These are phyloP conservation scores for Halophytophthora batemanensis DNA, from an alignment of 352 stramenopile species.

Conservation along the genomic window DNA sequence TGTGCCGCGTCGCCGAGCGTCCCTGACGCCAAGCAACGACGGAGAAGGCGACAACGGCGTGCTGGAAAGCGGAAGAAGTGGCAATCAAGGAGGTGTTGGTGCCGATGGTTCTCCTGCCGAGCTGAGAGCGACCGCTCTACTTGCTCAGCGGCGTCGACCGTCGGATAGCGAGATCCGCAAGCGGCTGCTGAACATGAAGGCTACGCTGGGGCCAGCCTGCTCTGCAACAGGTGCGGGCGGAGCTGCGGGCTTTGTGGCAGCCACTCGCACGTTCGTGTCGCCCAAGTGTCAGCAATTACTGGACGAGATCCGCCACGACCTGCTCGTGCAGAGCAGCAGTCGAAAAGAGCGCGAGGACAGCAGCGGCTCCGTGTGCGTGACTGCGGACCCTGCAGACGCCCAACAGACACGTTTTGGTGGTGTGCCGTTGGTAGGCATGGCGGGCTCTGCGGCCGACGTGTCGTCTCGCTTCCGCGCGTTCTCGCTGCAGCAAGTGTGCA, in stretches of 20 bases:
- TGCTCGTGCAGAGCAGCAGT: conserved; percentile 24
- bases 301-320: conserved; percentile 41
- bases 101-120: conserved; percentile 13
- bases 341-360: conserved; percentile 11
- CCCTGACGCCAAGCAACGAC: conserved; percentile 6
- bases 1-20: conserved; percentile 5
- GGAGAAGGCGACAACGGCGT: conserved; percentile 11
- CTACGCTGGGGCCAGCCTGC: conserved; percentile 4
- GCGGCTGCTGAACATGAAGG: conserved; percentile 33
- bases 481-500: conserved; percentile 21
- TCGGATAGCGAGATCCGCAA: conserved; percentile 34
- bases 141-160: conserved; percentile 14
- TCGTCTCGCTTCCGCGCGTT: conserved; percentile 26
- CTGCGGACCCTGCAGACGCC: no score
- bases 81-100: conserved; percentile 2
- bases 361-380: conserved; percentile 10
- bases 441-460: conserved; percentile 14
- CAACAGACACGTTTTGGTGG: conserved; percentile 10
- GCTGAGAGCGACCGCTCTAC: conserved; percentile 11
- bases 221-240: not conserved
- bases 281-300: conserved; percentile 40
- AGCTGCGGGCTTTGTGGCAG: conserved; percentile 9
- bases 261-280: conserved; percentile 22
- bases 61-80: not conserved
- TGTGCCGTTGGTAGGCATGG: conserved; percentile 12